phyloP scores from a whole-genome alignment of 139 green algal genomes.

The Choricystis sp. region DNA sequence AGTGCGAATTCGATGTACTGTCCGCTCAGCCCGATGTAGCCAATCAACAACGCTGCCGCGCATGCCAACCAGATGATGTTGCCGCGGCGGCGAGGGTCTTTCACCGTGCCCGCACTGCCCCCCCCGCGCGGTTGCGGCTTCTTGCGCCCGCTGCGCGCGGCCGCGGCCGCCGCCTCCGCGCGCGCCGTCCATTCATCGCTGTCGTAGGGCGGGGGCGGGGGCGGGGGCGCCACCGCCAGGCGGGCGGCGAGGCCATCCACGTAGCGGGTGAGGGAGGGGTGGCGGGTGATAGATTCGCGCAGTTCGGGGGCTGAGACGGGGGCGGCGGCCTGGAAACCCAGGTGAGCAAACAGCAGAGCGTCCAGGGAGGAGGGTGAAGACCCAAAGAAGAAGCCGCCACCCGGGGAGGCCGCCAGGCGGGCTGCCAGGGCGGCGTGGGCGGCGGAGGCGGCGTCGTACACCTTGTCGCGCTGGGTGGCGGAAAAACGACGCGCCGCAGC shows the following conservation, averaged over 20 bases:
- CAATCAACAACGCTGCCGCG: constrained; percentile 15
- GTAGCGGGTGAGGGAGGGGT: not conserved
- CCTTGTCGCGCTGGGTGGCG: constrained; percentile 4
- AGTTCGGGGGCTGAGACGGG: constrained; percentile 36
- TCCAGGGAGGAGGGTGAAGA: constrained; percentile 35
- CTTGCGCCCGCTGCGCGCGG: not conserved
- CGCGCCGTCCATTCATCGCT: not conserved
- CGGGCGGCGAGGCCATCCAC: not conserved
- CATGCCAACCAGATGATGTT: constrained; percentile 10
- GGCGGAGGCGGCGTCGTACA: constrained; percentile 20
- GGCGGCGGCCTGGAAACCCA: constrained; percentile 30
- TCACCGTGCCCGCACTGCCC: not conserved
- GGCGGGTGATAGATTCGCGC: constrained; percentile 6
- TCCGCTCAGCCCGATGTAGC: constrained; percentile 31
- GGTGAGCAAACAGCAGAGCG: constrained; percentile 40
- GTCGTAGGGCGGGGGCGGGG: not conserved
- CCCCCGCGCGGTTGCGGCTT: constrained; percentile 2
- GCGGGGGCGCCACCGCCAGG: not conserved
- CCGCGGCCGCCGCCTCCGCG: not conserved
- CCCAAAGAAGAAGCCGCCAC: constrained; percentile 37
- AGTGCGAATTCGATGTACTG: constrained; percentile 24
- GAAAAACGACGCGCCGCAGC: constrained; percentile 18
- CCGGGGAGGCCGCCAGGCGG: constrained; percentile 15
- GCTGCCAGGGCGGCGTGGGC: constrained; percentile 26
- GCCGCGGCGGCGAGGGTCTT: not conserved